phyloP scores from a whole-genome alignment of 148 eudicot species.

The Rhododendron kiyosumense region DNA sequence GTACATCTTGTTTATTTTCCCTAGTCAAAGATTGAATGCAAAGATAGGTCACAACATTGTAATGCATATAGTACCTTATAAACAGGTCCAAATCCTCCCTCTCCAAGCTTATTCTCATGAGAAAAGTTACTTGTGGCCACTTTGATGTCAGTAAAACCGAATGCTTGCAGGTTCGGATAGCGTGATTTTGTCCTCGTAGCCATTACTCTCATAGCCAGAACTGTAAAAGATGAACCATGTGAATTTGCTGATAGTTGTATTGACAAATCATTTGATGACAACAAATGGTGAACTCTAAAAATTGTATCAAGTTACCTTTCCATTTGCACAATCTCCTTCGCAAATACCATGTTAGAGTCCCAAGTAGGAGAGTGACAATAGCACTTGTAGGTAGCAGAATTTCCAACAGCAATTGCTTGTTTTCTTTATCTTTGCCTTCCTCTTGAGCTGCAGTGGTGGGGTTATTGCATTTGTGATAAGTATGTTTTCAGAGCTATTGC shows the following conservation, averaged over 20 bases:
- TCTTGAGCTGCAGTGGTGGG: conserved; percentile 17
- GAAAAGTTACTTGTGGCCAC: conserved; percentile 34
- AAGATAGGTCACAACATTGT: not conserved
- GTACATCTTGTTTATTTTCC: not conserved
- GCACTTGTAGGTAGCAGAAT: conserved; percentile 22
- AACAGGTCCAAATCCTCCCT: conserved; percentile 48
- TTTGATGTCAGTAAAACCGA: conserved; percentile 23
- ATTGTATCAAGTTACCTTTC: conserved; percentile 9
- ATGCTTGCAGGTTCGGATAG: conserved; percentile 22
- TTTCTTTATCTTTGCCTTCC: not conserved
- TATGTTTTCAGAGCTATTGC: not conserved
- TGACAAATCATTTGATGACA: not conserved
- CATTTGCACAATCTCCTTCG: conserved; percentile 9
- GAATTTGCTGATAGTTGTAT: not conserved
- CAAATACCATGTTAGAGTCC: conserved; percentile 6
- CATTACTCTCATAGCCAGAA: not conserved
- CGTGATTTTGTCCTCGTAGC: not conserved
- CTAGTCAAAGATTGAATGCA: not conserved
- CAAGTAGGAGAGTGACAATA: conserved; percentile 10
- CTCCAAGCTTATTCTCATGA: conserved; percentile 31
- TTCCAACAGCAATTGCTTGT: not conserved
- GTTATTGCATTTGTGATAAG: not conserved
- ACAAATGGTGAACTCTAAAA: not conserved
- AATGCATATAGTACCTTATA: conserved; percentile 26
- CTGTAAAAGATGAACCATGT: not conserved